A percentile compares a stretch with the other conserved stretches of the same genome.
Evolutionary conservation across 805 yeast genomes (phyloP).

Genomic region (Martiniozyma abietophila): DNA sequence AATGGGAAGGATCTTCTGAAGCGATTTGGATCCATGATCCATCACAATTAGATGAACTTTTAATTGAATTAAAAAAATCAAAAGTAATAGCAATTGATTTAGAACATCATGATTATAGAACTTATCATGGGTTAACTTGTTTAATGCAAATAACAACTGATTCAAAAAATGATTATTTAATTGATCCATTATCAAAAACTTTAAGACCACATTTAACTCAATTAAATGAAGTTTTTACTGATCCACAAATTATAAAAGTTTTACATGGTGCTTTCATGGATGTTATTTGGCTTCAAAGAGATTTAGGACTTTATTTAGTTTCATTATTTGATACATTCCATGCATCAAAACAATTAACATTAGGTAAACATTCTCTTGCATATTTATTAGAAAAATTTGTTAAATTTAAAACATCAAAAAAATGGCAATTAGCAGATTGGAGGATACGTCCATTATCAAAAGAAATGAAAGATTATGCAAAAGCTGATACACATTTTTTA

Average conservation of each 20-base stretch:
- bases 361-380: conserved; percentile 79
- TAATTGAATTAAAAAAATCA: conserved; percentile 39
- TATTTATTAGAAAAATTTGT: conserved; percentile 74
- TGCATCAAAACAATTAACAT: conserved; percentile 73
- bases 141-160: conserved; percentile 85
- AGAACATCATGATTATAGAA: conserved; percentile 89
- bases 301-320: conserved; percentile 84
- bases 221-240: conserved; percentile 67
- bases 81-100: conserved; percentile 83
- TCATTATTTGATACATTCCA: conserved; percentile 86
- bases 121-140: conserved; percentile 85
- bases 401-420: conserved; percentile 78
- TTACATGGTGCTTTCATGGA: conserved; percentile 98
- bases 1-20: conserved; percentile 49
- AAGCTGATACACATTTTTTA: conserved; percentile 91
- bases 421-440: conserved; percentile 97
- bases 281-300: conserved; percentile 93
- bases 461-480: conserved; percentile 77
- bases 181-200: conserved; percentile 62
- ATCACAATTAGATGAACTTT: conserved; percentile 43
- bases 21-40: conserved; percentile 58
- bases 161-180: conserved; percentile 55
- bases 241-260: conserved; percentile 76
- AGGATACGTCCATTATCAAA: conserved; percentile 73
- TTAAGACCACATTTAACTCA: conserved; percentile 61